Conservation (phyloP, 2,329 filamentous ascomycete genomes). For the Clarireedia paspali region DNA sequence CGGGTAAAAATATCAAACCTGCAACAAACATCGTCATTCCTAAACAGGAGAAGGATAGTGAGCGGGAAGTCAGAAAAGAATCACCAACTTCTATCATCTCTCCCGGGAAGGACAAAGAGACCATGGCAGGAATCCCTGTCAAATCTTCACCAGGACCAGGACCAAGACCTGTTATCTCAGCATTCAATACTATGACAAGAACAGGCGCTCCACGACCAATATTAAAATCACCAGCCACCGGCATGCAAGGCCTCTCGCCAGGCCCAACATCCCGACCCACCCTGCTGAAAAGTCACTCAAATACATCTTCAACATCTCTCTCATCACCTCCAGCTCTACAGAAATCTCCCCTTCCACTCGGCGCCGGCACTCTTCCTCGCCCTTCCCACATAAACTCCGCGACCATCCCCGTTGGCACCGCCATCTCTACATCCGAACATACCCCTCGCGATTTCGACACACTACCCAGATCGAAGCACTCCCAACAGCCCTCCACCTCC, state of each 20-base stretch:
- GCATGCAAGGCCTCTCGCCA: background rate
- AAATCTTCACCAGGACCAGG: background rate
- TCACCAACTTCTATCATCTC: background rate
- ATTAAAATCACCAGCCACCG: background rate
- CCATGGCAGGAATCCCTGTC: background rate
- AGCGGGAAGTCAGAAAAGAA: background rate
- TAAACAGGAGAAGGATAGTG: background rate
- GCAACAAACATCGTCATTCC: background rate
- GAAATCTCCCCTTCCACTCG: conserved; percentile 1
- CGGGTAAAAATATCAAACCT: no score
- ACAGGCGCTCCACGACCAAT: background rate
- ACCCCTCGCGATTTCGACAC: no score
- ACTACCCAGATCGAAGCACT: no score
- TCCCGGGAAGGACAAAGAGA: background rate
- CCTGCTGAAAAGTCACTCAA: background rate
- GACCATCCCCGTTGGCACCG: background rate
- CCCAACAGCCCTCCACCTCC: background rate
- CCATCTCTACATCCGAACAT: no score
- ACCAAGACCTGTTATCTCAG: conserved; percentile 2
- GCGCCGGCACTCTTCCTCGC: background rate
- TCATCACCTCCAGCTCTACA: background rate
- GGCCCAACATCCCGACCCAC: background rate
- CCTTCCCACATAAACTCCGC: background rate
- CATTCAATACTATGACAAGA: conserved; percentile 2
- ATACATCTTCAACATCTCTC: background rate